Base-by-base conservation (phyloP, 352 stramenopile genomes). In the Phytopythium vexans region DNA sequence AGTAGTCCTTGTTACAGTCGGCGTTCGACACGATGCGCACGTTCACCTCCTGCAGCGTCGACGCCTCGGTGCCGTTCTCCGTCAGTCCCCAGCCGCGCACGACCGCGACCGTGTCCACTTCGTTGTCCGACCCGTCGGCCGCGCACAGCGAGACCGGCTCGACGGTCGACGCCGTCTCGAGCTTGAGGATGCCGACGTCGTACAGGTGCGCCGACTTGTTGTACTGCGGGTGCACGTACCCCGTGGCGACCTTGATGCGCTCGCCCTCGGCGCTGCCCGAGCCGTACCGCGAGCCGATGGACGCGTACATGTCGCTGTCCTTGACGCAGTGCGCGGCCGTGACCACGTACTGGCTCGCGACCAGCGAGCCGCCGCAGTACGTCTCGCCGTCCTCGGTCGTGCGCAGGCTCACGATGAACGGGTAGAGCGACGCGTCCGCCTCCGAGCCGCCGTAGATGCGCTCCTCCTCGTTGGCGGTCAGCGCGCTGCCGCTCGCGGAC, bases 321-420 rank as follows among this genome's bases (percentile, higher is more conserved):
- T 71, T 61, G 41, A 86, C 73, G 60, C 82, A 92, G 54, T 92
- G 82, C 8, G 65, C 82, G n/a, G 82, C 82, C 37, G 78, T 92
- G 37, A 89, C 56, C 8, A 92, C 70, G 46, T 88, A 89, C 58
- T 77, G 64, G 41, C 71, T 58, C 7, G 78, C 62, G 45, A 92
- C 72, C 1, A 92, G 74, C 32, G 74, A 63, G 12, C 74, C 82
- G n/a, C 79, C 82, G 49, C 82, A 92, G 64, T 80, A 90, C 10
- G 72, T 82, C 45, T 54, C 59, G 41, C 56, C 64, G 4, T 59
- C 66, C 8, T 58, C 53, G 27, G 66, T 64, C 60, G 74, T 65
- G 46, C 77, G 77, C 31, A 88, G 54, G 55, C 70, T 81, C 45
- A 82, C 72, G 41, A 83, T 79, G 62, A 68, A 88, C 54, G 74